A percentile compares a stretch with the other conserved stretches of the same genome.
phyloP scores from a whole-genome alignment of 495 filamentous ascomycete species.

The Aeminium ludgeri region DNA sequence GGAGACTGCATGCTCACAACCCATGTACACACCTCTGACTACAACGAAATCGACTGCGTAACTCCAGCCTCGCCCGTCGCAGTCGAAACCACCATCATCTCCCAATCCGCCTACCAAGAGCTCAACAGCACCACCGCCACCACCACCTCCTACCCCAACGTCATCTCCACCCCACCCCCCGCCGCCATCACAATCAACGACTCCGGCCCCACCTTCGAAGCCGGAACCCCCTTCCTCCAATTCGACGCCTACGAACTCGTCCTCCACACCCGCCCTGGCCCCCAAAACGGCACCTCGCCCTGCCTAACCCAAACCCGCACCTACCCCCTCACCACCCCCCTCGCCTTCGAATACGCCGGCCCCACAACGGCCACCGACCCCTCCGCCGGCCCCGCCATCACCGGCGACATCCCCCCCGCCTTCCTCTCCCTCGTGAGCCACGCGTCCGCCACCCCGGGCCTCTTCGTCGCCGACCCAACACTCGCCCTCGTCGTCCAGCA shows the following conservation, averaged over 20 bases:
- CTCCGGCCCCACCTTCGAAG: slow-evolving; percentile 8
- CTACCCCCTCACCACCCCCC: slow-evolving; percentile 9
- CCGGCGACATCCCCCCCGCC: slow-evolving; percentile 12
- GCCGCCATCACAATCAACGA: slow-evolving; percentile 8
- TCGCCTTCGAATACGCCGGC: slow-evolving; percentile 11
- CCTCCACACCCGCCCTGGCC: slow-evolving; percentile 1
- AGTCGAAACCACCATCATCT: slow-evolving; percentile 17
- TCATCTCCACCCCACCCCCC: slow-evolving; percentile 10
- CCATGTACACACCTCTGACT: slow-evolving; percentile 6
- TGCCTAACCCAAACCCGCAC: slow-evolving; percentile 7
- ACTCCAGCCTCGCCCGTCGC: slow-evolving; percentile 17
- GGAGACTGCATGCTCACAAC: slow-evolving; percentile 8
- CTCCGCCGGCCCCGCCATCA: slow-evolving; percentile 8
- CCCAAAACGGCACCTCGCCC: slow-evolving; percentile 1
- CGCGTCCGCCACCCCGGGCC: slow-evolving; percentile 5
- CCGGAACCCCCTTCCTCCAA: slow-evolving; percentile 21
- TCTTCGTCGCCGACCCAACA: slow-evolving; percentile 13
- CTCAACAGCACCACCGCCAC: slow-evolving; percentile 12
- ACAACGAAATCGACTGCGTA: slow-evolving; percentile 12
- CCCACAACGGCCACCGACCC: slow-evolving; percentile 1
- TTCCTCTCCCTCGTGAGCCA: slow-evolving; percentile 6
- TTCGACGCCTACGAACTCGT: slow-evolving; percentile 15
- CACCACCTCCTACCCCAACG: slow-evolving; percentile 5
- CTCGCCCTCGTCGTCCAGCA: slow-evolving; percentile 14
- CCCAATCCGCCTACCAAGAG: slow-evolving; percentile 10